Base-by-base conservation (phyloP, 23 red algal species). In the Chondrus crispus region DNA sequence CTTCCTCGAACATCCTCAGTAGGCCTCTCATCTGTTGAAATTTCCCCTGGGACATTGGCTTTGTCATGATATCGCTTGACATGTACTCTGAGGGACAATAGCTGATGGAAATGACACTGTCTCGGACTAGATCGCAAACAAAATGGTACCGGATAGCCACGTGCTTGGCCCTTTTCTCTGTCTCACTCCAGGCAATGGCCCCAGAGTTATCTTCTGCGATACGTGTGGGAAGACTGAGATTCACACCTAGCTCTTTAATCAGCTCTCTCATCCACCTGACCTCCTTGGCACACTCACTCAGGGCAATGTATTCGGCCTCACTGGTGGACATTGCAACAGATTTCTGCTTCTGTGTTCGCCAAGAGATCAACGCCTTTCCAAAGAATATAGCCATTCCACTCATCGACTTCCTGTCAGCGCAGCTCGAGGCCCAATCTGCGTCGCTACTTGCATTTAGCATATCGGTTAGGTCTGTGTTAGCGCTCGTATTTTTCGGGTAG, bases 261-360 rank as follows among this genome's bases (percentile, higher is more conserved):
- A 87, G 36, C 1, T 68, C 12, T 70, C 58, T 19, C 18, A 87
- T 55, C 57, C 58, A 87, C 39, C 38, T 49, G n/a, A 87, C 14
- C 1, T 70, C 83, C 83, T 87, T 87, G 60, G 72, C 57, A 72
- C 83, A 87, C 33, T 87, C 83, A 13, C 48, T 62, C 1, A 87
- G 46, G 30, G 83, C 57, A 68, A 52, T 73, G 72, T 71, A 87
- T 1, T 74, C 33, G 2, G 83, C 83, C 2, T 87, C 2, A 43
- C 24, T 46, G 13, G 83, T 70, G 33, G 4, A 87, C 22, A 74
- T 35, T 22, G 57, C 83, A 48, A 46, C 71, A 58, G 46, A 39
- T 30, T 26, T 30, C 20, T 83, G 45, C 0, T 60, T 62, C 47
- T 39, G 0, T 16, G 79, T 58, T 55, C 41, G n/a, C 45, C 79